Base-by-base conservation (phyloP, 805 yeast genomes). In the Schwanniomyces yamadae region DNA sequence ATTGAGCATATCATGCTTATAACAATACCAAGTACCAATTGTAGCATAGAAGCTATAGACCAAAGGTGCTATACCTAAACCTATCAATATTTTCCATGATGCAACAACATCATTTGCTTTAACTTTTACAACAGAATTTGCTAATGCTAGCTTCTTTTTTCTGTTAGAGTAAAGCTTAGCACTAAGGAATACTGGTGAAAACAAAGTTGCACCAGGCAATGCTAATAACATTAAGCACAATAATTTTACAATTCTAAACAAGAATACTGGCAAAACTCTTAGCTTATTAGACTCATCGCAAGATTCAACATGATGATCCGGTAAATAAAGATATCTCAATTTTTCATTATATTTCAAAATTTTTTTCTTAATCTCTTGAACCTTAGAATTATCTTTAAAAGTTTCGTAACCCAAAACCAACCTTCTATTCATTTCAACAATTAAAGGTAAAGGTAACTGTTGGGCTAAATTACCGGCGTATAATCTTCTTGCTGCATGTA, bases 71-170 rank as follows among this genome's bases (percentile, higher is more conserved):
- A 87, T 64, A 4, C 91, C 95, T 76, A 93, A 75, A 22, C 90
- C 80, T 25, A 91, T 88, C 44, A 93, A 69, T 31, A 93, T 82
- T 61, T 93, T 93, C 99, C 99, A 93, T 1, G 98, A 90, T 2
- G 98, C 98, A 41, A 93, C 77, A 17, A 93, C 97, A 59, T 93
- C 99, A 39, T 80, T 83, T 12, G 95, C 99, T 53, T 81, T 80
- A 41, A 93, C 82, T 57, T 93, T 93, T 15, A 93, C 99, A 0
- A 89, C 75, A 0, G 97, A 89, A 6, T 75, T 82, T 8, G 89
- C 90, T 41, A 93, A 69, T 0, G 98, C 99, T 31, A 77, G 74
- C 39, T 62, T 69, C 21, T 91, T 88, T 60, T 90, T 89, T 40
- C 71, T 69, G 28, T 69, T 73, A 7, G 96, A 85, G 34, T 87